These are phyloP conservation scores for Globisporangium middletonii DNA, from an alignment of 352 stramenopile genomes.

Conservation along the genomic window DNA sequence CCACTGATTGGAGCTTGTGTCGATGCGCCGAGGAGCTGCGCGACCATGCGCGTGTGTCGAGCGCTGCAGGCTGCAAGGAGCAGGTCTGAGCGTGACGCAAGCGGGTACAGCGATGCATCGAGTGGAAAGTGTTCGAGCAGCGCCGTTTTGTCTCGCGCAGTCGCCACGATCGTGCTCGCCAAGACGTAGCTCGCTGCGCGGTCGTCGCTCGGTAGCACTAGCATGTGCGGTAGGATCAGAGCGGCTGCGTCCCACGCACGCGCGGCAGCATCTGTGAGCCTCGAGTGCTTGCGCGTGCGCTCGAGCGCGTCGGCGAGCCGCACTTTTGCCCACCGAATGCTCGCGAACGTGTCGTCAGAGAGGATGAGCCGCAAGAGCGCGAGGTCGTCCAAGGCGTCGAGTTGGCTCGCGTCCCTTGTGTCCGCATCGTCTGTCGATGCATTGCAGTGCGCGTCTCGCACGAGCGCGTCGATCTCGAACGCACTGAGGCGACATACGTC, in stretches of 20 bases:
- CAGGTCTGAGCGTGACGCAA: not conserved
- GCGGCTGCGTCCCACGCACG: not conserved
- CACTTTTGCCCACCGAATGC: conserved; percentile 8
- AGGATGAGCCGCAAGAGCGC: not conserved
- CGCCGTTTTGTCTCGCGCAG: not conserved
- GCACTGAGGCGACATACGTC: conserved; percentile 1
- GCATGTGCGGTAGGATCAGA: conserved; percentile 13
- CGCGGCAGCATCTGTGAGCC: not conserved
- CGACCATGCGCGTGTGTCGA: conserved; percentile 4
- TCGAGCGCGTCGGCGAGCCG: not conserved
- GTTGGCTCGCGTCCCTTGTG: not conserved
- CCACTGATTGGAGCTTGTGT: not conserved
- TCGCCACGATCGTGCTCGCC: conserved; percentile 2
- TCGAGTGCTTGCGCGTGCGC: not conserved
- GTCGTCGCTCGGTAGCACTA: conserved; percentile 17
- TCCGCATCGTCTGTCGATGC: not conserved
- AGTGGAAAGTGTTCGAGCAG: conserved; percentile 4
- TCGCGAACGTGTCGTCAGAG: not conserved
- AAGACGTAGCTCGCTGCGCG: conserved; percentile 19
- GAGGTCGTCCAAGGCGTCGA: not conserved
- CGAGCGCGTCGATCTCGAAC: conserved; percentile 1
- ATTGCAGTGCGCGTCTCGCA: not conserved
- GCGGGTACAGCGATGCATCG: conserved; percentile 1
- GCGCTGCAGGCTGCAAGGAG: conserved; percentile 1
- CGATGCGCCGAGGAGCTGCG: not conserved